Conservation (phyloP, 805 yeast species). For the Grigorovia jiainica region DNA sequence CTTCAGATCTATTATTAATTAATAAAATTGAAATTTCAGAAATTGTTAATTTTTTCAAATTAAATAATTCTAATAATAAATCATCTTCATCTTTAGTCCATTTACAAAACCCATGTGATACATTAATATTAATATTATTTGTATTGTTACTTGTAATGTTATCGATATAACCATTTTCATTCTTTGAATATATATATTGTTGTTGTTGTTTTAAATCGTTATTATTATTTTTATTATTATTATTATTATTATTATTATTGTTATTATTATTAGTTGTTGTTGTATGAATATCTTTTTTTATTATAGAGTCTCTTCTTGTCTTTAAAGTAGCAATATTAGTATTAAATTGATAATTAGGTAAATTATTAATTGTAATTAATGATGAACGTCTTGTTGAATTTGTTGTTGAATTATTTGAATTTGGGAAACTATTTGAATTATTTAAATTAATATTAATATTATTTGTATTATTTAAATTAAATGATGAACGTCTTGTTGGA, state of each 20-base stretch:
- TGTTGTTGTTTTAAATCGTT: background rate
- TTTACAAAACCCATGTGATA: background rate
- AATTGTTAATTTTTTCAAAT: constrained; percentile 48
- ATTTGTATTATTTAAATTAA: constrained; percentile 10
- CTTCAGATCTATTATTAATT: constrained; percentile 60
- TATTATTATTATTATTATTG: background rate
- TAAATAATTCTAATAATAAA: constrained; percentile 40
- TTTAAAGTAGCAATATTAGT: background rate
- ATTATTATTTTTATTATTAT: background rate
- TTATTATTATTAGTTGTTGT: too few relatives aligned
- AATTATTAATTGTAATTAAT: constrained; percentile 17
- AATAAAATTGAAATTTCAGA: constrained; percentile 66
- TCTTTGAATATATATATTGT: background rate
- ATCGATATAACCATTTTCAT: background rate
- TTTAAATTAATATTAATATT: too few relatives aligned
- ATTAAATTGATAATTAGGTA: constrained; percentile 5
- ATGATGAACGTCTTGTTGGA: constrained; percentile 24
- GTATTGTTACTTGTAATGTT: background rate
- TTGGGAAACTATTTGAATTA: background rate
- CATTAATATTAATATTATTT: background rate
- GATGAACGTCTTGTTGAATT: constrained; percentile 24
- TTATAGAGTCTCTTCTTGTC: constrained; percentile 20
- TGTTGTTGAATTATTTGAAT: constrained; percentile 10
- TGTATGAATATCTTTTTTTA: constrained; percentile 3
- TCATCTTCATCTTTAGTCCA: constrained; percentile 68